phyloP scores from a whole-genome alignment of 2,329 filamentous ascomycete genomes.

The Pseudogymnoascus sp. region DNA sequence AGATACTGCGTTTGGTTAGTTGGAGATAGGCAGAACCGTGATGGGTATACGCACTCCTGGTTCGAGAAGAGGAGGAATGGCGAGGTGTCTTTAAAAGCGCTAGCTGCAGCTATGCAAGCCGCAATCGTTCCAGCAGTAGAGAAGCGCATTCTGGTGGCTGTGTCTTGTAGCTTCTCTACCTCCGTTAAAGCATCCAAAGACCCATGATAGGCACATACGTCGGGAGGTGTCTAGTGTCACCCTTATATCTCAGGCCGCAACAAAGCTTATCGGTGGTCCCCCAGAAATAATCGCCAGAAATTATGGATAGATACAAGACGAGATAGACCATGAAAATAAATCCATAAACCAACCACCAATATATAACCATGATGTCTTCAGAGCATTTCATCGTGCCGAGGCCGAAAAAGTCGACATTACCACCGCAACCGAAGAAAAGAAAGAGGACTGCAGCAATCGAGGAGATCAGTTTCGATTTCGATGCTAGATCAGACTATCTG shows the following conservation, averaged over 20 bases:
- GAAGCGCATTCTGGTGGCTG: conserved; percentile 44
- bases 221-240: not conserved
- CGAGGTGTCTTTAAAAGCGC: conserved; percentile 78
- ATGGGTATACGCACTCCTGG: conserved; percentile 54
- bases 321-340: conserved; percentile 9
- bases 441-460: conserved; percentile 56
- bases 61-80: conserved; percentile 87
- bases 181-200: conserved; percentile 1
- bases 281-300: conserved; percentile 9
- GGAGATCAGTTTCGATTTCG: conserved; percentile 78
- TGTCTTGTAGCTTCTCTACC: conserved; percentile 4
- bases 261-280: not conserved
- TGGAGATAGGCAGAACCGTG: not conserved
- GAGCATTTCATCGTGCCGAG: conserved; percentile 51
- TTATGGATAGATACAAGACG: conserved; percentile 5
- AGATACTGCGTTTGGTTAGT: conserved; percentile 4
- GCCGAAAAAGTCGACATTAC: conserved; percentile 49
- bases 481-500: conserved; percentile 76
- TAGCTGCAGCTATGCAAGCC: conserved; percentile 49
- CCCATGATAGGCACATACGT: conserved; percentile 7
- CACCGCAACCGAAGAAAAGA: conserved; percentile 58
- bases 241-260: not conserved
- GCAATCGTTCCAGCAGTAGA: conserved; percentile 44
- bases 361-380: conserved; percentile 14
- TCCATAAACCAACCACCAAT: conserved; percentile 3